Evolutionary conservation across 768 basidiomycete genomes (phyloP), one percentile per base, ranked within the genome.

Genomic region (Tephrocybe sp.): DNA sequence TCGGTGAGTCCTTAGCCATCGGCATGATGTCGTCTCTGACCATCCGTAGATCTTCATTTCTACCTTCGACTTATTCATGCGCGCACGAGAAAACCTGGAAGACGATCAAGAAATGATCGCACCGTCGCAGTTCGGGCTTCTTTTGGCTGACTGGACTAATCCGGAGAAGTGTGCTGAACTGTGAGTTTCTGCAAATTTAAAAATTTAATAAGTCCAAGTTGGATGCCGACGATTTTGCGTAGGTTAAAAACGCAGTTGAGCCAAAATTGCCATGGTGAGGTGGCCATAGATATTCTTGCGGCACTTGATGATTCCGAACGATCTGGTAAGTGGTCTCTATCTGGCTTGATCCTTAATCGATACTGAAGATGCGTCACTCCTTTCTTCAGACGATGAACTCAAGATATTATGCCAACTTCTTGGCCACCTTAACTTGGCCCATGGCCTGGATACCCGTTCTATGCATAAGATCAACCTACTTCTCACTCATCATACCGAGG

Each of bases 111-210:
- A 84, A 36, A 88, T 89, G 83, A 79, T 92, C 10, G 69, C 79
- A 0, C 81, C 87, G 0, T 69, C 80, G 16, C 88, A 92, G 60
- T 83, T 92, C 51, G 85, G 83, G 0, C 70, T 84, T n/a, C 78
- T 94, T 68, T 76, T 95, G 61, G 75, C 87, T 2, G 92, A 94
- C 57, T 96, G 93, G 92, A 90, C 88, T 3, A 87, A 95, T 62
- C 88, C 91, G 0, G 75, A 81, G 61, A 92, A 89, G 60, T 77
- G 79, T 32, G 76, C 81, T 62, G 61, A 72, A 73, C 68, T 62
- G 68, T 71, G 44, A 40, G 74, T 56, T 13, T 48, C 32, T 1
- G 14, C 22, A 19, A 48, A 13, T 26, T 54, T 13, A 17, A 19
- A 16, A 16, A 2, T 23, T 12, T 19, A 33, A n/a, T 47, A 33